phyloP scores from a whole-genome alignment of 768 basidiomycete genomes.

The Tylopilus intermedius region DNA sequence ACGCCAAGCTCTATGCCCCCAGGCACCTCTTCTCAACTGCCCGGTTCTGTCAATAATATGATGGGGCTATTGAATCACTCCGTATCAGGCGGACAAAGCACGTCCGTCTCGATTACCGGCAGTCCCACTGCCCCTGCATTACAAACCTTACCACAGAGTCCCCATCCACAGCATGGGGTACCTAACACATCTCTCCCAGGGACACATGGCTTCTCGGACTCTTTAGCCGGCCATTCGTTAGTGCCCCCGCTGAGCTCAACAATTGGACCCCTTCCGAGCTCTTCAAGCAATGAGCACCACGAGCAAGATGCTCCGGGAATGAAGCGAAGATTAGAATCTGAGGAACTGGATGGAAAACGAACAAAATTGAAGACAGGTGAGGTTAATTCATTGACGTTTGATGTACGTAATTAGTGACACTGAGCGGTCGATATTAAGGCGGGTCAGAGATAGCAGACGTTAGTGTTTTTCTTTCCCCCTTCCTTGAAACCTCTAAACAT shows the following conservation, averaged over 20 bases:
- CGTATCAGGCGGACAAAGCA: slow-evolving; percentile 16
- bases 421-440: slow-evolving; percentile 23
- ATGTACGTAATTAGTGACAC: slow-evolving; percentile 23
- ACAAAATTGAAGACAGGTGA: slow-evolving; percentile 68
- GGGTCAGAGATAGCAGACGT: slow-evolving; percentile 48
- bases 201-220: slow-evolving; percentile 24
- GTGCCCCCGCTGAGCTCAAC: slow-evolving; percentile 10
- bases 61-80: slow-evolving; percentile 26
- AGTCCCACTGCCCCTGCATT: slow-evolving; percentile 23
- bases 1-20: slow-evolving; percentile 8
- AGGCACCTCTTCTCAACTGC: slow-evolving; percentile 19
- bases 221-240: slow-evolving; percentile 20
- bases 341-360: slow-evolving; percentile 65
- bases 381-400: slow-evolving; percentile 28
- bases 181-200: slow-evolving; percentile 22
- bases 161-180: slow-evolving; percentile 23
- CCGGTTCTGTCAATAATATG: slow-evolving; percentile 19
- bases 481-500: slow-evolving; percentile 10
- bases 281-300: slow-evolving; percentile 27
- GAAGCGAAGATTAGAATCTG: slow-evolving; percentile 68
- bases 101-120: slow-evolving; percentile 16
- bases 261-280: slow-evolving; percentile 8
- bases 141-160: slow-evolving; percentile 31
- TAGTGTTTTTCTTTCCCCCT: slow-evolving; percentile 26
- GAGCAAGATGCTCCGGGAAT: slow-evolving; percentile 61